A percentile compares a stretch with the other conserved stretches of the same genome.
These are phyloP conservation scores for Pezicula radicicola DNA, from an alignment of 2,329 filamentous ascomycete species.

Conservation along the genomic window DNA sequence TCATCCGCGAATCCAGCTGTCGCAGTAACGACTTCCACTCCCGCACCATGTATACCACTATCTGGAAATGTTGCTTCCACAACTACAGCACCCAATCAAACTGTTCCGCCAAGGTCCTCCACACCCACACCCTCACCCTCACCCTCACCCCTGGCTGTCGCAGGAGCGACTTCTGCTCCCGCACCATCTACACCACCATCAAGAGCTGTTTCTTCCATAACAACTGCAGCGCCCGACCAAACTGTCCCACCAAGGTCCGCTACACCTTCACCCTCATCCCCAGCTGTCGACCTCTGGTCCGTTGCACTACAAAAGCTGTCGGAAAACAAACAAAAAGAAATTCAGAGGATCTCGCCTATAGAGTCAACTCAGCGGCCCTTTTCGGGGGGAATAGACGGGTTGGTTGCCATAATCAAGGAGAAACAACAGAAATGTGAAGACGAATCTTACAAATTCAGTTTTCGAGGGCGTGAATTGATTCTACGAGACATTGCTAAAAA, in stretches of 20 bases:
- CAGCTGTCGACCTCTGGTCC: not conserved
- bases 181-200: too few relatives aligned
- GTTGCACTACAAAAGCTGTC: not conserved
- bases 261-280: not conserved
- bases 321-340: not conserved
- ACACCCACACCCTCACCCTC: too few relatives aligned
- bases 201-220: too few relatives aligned
- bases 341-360: not conserved
- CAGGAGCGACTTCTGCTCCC: too few relatives aligned
- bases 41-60: too few relatives aligned
- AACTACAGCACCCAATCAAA: too few relatives aligned
- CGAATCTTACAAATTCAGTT: not conserved
- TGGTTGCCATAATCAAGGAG: not conserved
- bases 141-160: too few relatives aligned
- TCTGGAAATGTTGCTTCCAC: too few relatives aligned
- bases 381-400: not conserved
- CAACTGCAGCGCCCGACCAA: not conserved
- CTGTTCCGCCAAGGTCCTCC: too few relatives aligned
- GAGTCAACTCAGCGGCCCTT: not conserved
- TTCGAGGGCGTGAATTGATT: constrained; percentile 6
- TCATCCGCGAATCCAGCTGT: too few relatives aligned
- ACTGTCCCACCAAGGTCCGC: not conserved
- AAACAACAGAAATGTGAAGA: not conserved
- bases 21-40: too few relatives aligned
- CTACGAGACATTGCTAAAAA: constrained; percentile 11